Evolutionary conservation across 2,329 filamentous ascomycete species (phyloP).

Genomic region (Exserohilum turcica): DNA sequence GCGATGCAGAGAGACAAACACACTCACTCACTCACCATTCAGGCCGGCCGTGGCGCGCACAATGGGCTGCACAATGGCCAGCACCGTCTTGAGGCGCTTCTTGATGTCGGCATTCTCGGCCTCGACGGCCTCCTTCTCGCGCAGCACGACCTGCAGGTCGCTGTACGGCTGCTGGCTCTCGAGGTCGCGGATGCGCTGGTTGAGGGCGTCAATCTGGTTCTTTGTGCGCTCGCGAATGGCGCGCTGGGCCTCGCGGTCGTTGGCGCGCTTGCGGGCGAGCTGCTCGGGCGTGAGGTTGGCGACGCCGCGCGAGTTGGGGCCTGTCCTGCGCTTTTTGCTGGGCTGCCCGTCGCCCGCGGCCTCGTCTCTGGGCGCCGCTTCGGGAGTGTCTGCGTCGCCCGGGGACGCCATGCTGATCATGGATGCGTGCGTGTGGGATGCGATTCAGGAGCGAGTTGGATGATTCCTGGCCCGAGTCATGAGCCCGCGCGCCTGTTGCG

Average conservation of each 20-base stretch:
- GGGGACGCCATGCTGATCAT: slow-evolving; percentile 30
- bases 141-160: slow-evolving; percentile 76
- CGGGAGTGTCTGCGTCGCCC: slow-evolving; percentile 27
- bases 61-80: slow-evolving; percentile 68
- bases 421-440: slow-evolving; percentile 11
- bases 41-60: slow-evolving; percentile 52
- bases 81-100: slow-evolving; percentile 67
- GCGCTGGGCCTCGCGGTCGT: slow-evolving; percentile 86
- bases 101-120: slow-evolving; percentile 81
- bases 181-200: slow-evolving; percentile 74
- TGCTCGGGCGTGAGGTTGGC: slow-evolving; percentile 87
- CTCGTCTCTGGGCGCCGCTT: slow-evolving; percentile 23
- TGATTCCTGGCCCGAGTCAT: slow-evolving; percentile 20
- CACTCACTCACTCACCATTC: slow-evolving; percentile 45
- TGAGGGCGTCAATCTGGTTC: slow-evolving; percentile 75
- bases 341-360: slow-evolving; percentile 22
- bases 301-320: slow-evolving; percentile 69
- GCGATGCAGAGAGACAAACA: no score
- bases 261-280: slow-evolving; percentile 85
- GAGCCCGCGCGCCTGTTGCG: no score
- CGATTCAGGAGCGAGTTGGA: slow-evolving; percentile 18
- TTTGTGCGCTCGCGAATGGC: slow-evolving; percentile 84
- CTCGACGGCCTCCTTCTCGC: slow-evolving; percentile 77
- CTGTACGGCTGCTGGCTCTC: slow-evolving; percentile 81
- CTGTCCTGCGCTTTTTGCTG: slow-evolving; percentile 45